These are phyloP conservation scores for Eremothecium cymbalariae DNA, from an alignment of 1,139 yeast genomes.

Conservation along the genomic window DNA sequence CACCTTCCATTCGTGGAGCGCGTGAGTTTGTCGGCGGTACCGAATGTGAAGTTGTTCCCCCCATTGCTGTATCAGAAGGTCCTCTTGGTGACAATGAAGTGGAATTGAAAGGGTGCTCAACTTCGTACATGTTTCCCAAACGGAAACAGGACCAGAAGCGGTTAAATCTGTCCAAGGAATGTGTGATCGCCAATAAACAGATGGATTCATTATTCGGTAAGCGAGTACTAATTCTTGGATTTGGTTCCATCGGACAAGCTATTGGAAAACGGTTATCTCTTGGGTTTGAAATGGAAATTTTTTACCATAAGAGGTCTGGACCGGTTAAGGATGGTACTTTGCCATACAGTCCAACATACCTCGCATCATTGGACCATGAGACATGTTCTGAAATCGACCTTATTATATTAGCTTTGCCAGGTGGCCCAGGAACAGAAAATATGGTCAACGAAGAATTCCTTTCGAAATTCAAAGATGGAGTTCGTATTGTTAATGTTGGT, in stretches of 20 bases:
- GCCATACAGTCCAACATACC: slow-evolving; percentile 42
- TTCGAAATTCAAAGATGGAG: slow-evolving; percentile 40
- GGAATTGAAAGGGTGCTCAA: slow-evolving; percentile 10
- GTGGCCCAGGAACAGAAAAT: slow-evolving; percentile 49
- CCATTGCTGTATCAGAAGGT: slow-evolving; percentile 11
- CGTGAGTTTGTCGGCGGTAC: slow-evolving; percentile 35
- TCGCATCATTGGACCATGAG: slow-evolving; percentile 32
- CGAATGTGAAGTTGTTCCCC: slow-evolving; percentile 17
- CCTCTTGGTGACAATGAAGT: slow-evolving; percentile 9
- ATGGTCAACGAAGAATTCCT: slow-evolving; percentile 46
- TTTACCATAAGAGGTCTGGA: slow-evolving; percentile 50
- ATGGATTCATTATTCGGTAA: slow-evolving; percentile 51
- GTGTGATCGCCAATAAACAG: slow-evolving; percentile 44
- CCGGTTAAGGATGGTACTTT: slow-evolving; percentile 38
- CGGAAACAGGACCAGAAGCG: slow-evolving; percentile 4
- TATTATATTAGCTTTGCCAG: slow-evolving; percentile 62
- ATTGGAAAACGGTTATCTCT: slow-evolving; percentile 49
- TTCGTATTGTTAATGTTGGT: slow-evolving; percentile 69
- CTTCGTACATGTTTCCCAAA: slow-evolving; percentile 10
- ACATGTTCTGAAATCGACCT: slow-evolving; percentile 42
- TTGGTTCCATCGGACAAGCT: slow-evolving; percentile 67
- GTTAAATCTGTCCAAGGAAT: slow-evolving; percentile 26
- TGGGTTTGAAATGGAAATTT: slow-evolving; percentile 56
- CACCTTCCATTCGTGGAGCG: slow-evolving; percentile 35
- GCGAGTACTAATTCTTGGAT: slow-evolving; percentile 61